phyloP scores from a whole-genome alignment of 495 filamentous ascomycete species.

The Articulospora tetracladia region DNA sequence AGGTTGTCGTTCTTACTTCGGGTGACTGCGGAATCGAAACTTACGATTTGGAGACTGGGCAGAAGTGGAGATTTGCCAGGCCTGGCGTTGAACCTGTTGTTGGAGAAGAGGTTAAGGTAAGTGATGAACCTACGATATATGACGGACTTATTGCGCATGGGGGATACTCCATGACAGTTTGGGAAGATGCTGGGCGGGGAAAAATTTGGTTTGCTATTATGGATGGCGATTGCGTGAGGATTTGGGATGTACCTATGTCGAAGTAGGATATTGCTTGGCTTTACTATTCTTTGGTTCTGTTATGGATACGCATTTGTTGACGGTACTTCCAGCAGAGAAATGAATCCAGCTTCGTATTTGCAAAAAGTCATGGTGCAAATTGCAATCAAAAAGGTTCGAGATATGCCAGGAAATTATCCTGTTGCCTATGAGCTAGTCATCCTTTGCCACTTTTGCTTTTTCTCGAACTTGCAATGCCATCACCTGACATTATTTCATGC shows the following conservation, averaged over 20 bases:
- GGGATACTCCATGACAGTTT: conserved; percentile 7
- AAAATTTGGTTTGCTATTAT: conserved; percentile 6
- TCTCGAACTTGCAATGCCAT: no score
- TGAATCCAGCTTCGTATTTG: no score
- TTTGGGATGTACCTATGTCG: conserved; percentile 9
- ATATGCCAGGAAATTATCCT: no score
- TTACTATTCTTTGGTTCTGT: no score
- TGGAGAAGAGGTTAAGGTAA: not conserved
- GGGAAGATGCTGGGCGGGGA: conserved; percentile 2
- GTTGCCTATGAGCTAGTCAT: no score
- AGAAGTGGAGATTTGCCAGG: conserved; percentile 12
- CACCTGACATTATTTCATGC: no score
- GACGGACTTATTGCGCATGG: not conserved
- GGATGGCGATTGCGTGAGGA: conserved; percentile 12
- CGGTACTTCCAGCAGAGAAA: no score
- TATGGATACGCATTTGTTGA: no score
- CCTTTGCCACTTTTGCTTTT: no score
- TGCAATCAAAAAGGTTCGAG: no score
- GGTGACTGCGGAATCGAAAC: conserved; percentile 12
- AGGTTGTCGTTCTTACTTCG: conserved; percentile 5
- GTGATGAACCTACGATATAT: not conserved
- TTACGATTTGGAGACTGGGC: conserved; percentile 7
- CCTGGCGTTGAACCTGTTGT: conserved; percentile 3
- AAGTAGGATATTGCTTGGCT: not conserved
- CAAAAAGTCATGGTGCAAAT: no score